Evolutionary conservation across 108 stramenopile genomes (phyloP), one percentile per base, ranked within the genome.

Genomic region (Fistulifera solaris): DNA sequence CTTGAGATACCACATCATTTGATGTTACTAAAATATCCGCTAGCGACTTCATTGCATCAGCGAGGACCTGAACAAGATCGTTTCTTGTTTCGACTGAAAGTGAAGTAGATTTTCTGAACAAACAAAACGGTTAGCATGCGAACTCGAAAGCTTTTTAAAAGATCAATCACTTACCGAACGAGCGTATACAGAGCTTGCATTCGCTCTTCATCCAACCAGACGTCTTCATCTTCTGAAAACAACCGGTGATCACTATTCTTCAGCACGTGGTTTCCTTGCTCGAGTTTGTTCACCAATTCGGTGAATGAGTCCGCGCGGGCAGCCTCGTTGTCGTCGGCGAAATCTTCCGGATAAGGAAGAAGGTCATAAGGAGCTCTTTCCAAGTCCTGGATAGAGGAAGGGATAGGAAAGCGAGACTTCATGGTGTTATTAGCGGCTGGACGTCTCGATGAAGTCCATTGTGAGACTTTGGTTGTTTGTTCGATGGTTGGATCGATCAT

Each of bases 321-420:
- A 18, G 77, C 78, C 52, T 89, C 92, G 39, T 89, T 81, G 21
- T 85, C 85, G 40, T 89, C 86, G 24, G 81, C 83, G 50, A 94
- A 94, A 62, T 87, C 84, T 39, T 67, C 46, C 2, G 92, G 92
- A 59, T 94, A 94, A 10, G 92, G 92, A 13, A 81, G 65, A 19
- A 94, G 81, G 54, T 89, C 85, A 82, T 89, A 89, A 6, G 92
- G 92, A 17, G 59, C 77, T 44, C 72, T 50, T 61, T 94, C 92
- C 44, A 94, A 70, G 35, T 83, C 79, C 48, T 85, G 80, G 39
- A 94, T 73, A 31, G 84, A 76, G 8, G 87, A 62, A 0, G 90
- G 90, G 44, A 93, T 78, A 4, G 79, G 85, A 68, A 91, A 91
- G 44, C 44, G 31, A 35, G 31, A 35, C 31, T 35, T 35, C 31